These are phyloP conservation scores for Teratosphaeria destructans DNA, from an alignment of 2,329 filamentous ascomycete genomes.

Conservation along the genomic window DNA sequence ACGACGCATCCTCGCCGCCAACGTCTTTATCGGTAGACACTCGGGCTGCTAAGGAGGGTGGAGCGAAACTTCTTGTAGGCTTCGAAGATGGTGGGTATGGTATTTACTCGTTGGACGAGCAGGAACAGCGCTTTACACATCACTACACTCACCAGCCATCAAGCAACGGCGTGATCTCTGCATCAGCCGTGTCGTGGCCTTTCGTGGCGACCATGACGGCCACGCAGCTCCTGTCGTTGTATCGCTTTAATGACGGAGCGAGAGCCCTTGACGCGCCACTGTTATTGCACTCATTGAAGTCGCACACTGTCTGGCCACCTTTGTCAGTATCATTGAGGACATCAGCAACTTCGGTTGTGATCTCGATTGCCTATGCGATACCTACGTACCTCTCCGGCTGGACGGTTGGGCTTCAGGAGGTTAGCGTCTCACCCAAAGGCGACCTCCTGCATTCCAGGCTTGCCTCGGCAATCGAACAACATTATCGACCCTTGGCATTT, in stretches of 20 bases:
- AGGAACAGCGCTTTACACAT: conserved; percentile 33
- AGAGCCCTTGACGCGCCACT: conserved; percentile 34
- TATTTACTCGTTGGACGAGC: conserved; percentile 52
- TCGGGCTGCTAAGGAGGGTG: conserved; percentile 17
- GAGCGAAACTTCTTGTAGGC: conserved; percentile 48
- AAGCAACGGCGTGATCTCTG: conserved; percentile 53
- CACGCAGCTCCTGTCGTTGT: conserved; percentile 64
- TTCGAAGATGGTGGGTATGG: conserved; percentile 63
- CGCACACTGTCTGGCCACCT: conserved; percentile 67
- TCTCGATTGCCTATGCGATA: conserved; percentile 78
- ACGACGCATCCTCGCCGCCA: conserved; percentile 29
- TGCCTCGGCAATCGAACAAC: conserved; percentile 40
- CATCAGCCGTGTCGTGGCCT: conserved; percentile 61
- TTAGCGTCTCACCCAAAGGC: conserved; percentile 51
- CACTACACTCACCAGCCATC: conserved; percentile 53
- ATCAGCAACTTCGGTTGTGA: conserved; percentile 54
- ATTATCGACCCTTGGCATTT: conserved; percentile 33
- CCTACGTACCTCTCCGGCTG: conserved; percentile 68
- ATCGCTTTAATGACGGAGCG: conserved; percentile 27
- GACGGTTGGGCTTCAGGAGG: conserved; percentile 85
- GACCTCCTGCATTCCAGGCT: conserved; percentile 40
- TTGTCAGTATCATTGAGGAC: conserved; percentile 74
- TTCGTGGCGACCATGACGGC: conserved; percentile 72
- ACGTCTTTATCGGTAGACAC: conserved; percentile 56
- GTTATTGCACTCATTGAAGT: conserved; percentile 68